Evolutionary conservation across 2,329 filamentous ascomycete species (phyloP).

Genomic region (Claviceps paspali): DNA sequence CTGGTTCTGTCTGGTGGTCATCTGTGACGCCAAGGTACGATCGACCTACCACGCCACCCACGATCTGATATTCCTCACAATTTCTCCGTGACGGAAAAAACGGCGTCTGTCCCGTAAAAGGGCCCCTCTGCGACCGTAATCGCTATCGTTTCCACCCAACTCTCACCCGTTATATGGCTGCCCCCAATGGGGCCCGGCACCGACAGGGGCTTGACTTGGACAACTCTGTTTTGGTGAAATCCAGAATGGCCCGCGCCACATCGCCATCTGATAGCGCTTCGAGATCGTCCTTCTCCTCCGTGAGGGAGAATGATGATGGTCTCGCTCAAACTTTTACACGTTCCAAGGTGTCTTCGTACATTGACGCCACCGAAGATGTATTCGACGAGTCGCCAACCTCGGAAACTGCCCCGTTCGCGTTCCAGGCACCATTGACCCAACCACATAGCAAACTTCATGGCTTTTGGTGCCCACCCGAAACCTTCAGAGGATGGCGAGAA

Average conservation of each 20-base stretch:
- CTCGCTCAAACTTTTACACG: constrained; percentile 48
- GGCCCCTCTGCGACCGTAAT: neutral
- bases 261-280: constrained; percentile 24
- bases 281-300: constrained; percentile 46
- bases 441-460: constrained; percentile 42
- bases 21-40: constrained; percentile 1
- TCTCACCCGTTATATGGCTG: constrained; percentile 13
- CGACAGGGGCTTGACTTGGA: constrained; percentile 19
- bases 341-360: constrained; percentile 46
- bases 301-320: constrained; percentile 43
- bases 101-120: neutral
- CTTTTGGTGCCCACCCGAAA: constrained; percentile 41
- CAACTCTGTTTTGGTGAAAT: constrained; percentile 18
- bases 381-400: constrained; percentile 32
- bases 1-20: too few relatives aligned
- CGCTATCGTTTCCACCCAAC: neutral
- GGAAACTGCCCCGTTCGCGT: constrained; percentile 29
- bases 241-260: constrained; percentile 22
- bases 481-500: constrained; percentile 47
- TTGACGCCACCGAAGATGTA: constrained; percentile 31
- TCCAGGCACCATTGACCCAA: constrained; percentile 36
- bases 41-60: neutral
- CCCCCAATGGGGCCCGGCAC: constrained; percentile 13
- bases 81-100: neutral
- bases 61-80: neutral